Evolutionary conservation across 73 alveolate genomes (phyloP), one percentile per base, ranked within the genome.

Genomic region (Stentor roeselii): DNA sequence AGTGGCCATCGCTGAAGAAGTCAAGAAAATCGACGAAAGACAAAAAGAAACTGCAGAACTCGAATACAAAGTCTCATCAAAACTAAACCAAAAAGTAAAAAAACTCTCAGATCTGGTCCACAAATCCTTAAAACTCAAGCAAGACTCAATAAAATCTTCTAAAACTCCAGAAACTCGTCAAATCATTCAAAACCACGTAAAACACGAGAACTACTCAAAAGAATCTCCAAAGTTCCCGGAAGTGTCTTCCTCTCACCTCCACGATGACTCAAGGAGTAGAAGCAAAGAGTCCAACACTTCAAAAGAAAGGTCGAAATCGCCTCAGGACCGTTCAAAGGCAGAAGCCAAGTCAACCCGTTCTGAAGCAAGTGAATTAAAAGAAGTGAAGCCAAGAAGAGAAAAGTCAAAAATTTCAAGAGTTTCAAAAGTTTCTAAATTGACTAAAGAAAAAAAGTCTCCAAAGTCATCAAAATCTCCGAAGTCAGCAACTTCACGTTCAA

Each of bases 61-160:
- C 39, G 84, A 76, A 35, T 27, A 76, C n/a, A 76, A 39, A 6
- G n/a, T 76, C 0, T 36, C 36, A n/a, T 34, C 32, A 76, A 76
- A 76, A 41, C 36, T 76, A 34, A 41, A 0, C 34, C 38, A 14
- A 37, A 76, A n/a, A 39, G 84, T 76, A n/a, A 34, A 76, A 21
- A 76, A 76, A 40, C 42, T 76, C 6, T 78, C 82, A 0, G 84
- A 76, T n/a, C 30, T 76, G 21, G 74, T 76, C n/a, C 32, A 76
- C 32, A 76, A 76, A 34, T 41, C 27, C 30, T 30, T 35, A 27
- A 67, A 67, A 27, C 30, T 35, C 0, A 21, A 76, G 3, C 60
- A 76, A 39, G 67, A 41, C 21, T 1, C 21, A n/a, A 0, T 27
- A 39, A 21, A 76, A 37, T 31, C 32, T 36, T 15, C n/a, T 38